Evolutionary conservation across 768 basidiomycete species (phyloP), one percentile per base, ranked within the genome.

Genomic region (Boletellus sp.): DNA sequence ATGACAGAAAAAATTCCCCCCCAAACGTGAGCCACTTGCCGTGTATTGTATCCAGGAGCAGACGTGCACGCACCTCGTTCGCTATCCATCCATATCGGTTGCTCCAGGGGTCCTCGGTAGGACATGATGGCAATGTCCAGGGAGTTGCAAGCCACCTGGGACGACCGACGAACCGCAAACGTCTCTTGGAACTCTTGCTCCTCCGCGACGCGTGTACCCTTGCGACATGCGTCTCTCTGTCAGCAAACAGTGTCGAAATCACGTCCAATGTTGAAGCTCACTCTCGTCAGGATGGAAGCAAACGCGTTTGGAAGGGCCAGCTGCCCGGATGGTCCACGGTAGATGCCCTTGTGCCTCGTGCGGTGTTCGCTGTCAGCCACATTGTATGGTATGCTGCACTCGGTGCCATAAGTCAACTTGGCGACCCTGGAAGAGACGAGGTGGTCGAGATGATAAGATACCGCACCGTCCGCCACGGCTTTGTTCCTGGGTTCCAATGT

Each of bases 391-490:
- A 70, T 53, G 35, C 59, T 57, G 53, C 74, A 72, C 24, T 72
- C 66, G 2, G 71, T 71, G 6, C 80, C 80, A 46, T 78, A 81
- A 0, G 77, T 77, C 47, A 72, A 54, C 52, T 71, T 75, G 4
- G 78, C 67, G 5, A 81, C 71, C 26, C 80, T 73, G 5, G 70
- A 70, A 6, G 72, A 68, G 6, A 81, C 79, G 13, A 74, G 72
- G 52, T 75, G 74, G 50, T 81, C 76, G 16, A 82, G 45, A 22
- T 64, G 70, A 46, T 60, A 74, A 3, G 67, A 72, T 23, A 72
- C 59, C 6, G 72, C 76, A 2, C 80, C 80, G 41, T 80, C 77
- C 1, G 80, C 77, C 9, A 81, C 80, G 1, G 78, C 80, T 61
- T 72, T 79, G 54, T 69, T 71, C 24, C 74, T 76, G 45, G 11